Base-by-base conservation (phyloP, 257 asterid genomes). In the Galeopsis tetrahit region DNA sequence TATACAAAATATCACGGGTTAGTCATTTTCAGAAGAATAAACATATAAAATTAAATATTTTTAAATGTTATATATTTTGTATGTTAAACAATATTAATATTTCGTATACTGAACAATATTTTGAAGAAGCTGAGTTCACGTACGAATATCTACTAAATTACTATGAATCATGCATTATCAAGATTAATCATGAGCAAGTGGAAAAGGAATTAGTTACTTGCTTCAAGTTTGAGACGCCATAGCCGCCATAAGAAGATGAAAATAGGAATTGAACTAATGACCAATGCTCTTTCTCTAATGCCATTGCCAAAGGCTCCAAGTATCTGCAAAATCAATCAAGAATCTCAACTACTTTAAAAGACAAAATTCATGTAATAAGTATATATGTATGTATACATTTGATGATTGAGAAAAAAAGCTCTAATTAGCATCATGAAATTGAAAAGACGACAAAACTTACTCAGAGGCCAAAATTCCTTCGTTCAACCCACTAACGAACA, bases 391-490 rank as follows among this genome's bases (percentile, higher is more conserved):
- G 55, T 11, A 48, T 13, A 6, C 34, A 53, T 13, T 48, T 48
- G 55, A 48, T 13, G 55, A 13, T 13, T 13, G 8, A 48, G 13
- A 15, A 46, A 0, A 52, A 21, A 21, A 21, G 28, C 1, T 14
- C 10, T 15, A 15, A 17, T 5, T 15, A 14, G 59, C 59, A 52
- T 52, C 31, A 52, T 14, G 10, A 51, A 13, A 10, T 5, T 33
- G 28, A 10, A 57, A 21, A 59, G 13, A 11, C 1, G 13, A 58
- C 31, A 48, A 10, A 21, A 73, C 97, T 59, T 88, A 95, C 99
- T 86, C 86, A 1, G 97, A 77, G 40, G 98, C 98, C 88, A 95
- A 84, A 83, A 95, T 86, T 42, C 98, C 99, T 82, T 92, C 95
- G 6, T 90, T 87, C 65, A 92, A 74, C 57, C 99, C 99, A 73